Percentiles rank a stretch among this genome's conserved stretches.
These are phyloP conservation scores for Hymenoscyphus fructigenus DNA, from an alignment of 2,329 filamentous ascomycete species.

Conservation along the genomic window DNA sequence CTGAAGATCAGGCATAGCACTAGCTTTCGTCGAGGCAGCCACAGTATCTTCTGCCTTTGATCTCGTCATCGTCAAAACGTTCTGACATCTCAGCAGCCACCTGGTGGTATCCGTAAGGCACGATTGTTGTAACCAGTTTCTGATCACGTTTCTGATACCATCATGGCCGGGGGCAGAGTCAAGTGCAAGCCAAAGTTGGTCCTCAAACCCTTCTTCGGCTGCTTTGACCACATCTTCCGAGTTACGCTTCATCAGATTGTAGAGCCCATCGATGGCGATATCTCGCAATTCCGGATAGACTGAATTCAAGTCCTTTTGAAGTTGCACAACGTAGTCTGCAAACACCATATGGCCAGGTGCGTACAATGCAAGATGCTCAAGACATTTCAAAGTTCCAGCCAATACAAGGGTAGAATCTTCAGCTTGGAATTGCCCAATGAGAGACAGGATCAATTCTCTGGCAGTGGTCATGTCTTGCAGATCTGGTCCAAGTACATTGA, in stretches of 20 bases:
- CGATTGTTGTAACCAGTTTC: constrained; percentile 92
- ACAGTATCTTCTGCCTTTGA: constrained; percentile 57
- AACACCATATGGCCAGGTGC: constrained; percentile 87
- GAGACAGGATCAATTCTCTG: constrained; percentile 84
- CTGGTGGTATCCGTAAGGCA: constrained; percentile 72
- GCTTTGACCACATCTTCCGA: constrained; percentile 77
- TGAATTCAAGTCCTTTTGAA: constrained; percentile 77
- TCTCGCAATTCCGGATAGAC: constrained; percentile 68
- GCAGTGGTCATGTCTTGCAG: constrained; percentile 89
- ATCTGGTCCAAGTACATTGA: constrained; percentile 95
- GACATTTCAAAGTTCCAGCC: constrained; percentile 74
- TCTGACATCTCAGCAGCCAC: constrained; percentile 91
- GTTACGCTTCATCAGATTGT: constrained; percentile 93
- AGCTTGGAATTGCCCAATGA: constrained; percentile 79
- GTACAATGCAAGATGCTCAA: constrained; percentile 90
- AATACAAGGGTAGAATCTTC: constrained; percentile 71
- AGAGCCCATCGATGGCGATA: constrained; percentile 81
- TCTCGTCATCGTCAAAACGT: constrained; percentile 83
- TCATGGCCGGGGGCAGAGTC: constrained; percentile 75
- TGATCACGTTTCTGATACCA: constrained; percentile 81
- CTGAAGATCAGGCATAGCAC: constrained; percentile 72
- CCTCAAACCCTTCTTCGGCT: constrained; percentile 77
- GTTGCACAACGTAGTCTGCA: constrained; percentile 73
- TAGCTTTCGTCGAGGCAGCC: constrained; percentile 46
- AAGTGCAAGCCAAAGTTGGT: constrained; percentile 86